Base-by-base conservation (phyloP, 1,284 basidiomycete genomes). In the Leccinum variabile region DNA sequence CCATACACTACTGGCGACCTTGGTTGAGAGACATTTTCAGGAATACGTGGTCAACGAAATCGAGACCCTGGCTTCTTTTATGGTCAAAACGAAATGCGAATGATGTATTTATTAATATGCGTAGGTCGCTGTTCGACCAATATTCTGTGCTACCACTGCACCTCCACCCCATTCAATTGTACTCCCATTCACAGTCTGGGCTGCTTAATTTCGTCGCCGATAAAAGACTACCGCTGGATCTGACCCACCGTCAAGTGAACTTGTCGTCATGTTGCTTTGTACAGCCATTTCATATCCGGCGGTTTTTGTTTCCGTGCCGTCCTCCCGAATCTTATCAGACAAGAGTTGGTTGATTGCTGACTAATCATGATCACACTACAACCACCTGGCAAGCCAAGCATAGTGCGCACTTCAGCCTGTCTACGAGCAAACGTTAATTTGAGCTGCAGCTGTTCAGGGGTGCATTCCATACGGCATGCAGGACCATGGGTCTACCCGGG, bases 61-160 rank as follows among this genome's bases (percentile, higher is more conserved):
- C 57, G 90, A 92, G 64, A 88, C 86, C n/a, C 77, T 92, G 41
- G 87, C 88, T n/a, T 81, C 84, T 53, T 92, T 92, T 67, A 86
- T 91, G 85, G 83, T 91, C 44, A 89, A 85, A 74, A 80, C 83
- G 32, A 88, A 84, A 75, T 81, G 80, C 72, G 76, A 76, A 66
- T 76, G 69, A 65, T 70, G 59, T 65, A 63, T 32, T 63, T 65
- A 14, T 71, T 68, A 61, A 63, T 55, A 32, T 32, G 68, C 61
- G 62, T 68, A 5, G 66, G 71, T 59, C 68, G 61, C 71, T 61
- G 61, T 60, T 62, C 56, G 39, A 52, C 59, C 41, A 49, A 30
- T 60, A 28, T 62, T 32, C n/a, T 52, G 44, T 69, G 60, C 68
- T 44, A 33, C 57, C 46, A 32, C 25, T 25, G 25, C 25, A 25